Percentiles rank a stretch among this genome's conserved stretches.
phyloP scores from a whole-genome alignment of 2,329 filamentous ascomycete species.

The Hypoxylon sp. region DNA sequence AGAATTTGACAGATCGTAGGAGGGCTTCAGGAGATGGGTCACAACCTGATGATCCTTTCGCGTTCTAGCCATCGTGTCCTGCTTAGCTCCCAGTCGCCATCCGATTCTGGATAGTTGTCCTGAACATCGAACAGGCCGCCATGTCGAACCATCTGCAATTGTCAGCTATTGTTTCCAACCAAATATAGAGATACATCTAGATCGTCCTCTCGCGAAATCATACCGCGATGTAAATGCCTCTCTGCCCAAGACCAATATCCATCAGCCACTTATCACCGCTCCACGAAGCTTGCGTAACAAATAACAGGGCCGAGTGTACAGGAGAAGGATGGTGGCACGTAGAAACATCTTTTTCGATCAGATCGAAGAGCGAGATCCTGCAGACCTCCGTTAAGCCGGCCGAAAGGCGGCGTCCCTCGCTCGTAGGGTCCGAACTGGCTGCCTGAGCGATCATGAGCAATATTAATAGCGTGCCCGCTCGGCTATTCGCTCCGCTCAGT shows the following conservation, averaged over 20 bases:
- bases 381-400: constrained; percentile 32
- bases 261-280: constrained; percentile 34
- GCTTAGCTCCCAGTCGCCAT: constrained; percentile 8
- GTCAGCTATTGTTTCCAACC: background rate
- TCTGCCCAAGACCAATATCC: constrained; percentile 29
- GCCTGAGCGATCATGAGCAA: constrained; percentile 31
- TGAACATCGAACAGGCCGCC: constrained; percentile 28
- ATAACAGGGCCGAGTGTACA: constrained; percentile 25
- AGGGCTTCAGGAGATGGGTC: background rate
- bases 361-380: constrained; percentile 28
- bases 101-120: constrained; percentile 16
- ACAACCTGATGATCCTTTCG: constrained; percentile 28
- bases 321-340: constrained; percentile 22
- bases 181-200: background rate
- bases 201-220: background rate
- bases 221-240: constrained; percentile 30
- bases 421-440: constrained; percentile 30
- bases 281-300: constrained; percentile 31
- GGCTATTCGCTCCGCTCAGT: constrained; percentile 13
- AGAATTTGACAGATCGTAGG: background rate
- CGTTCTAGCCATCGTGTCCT: constrained; percentile 25
- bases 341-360: constrained; percentile 30
- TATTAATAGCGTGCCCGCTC: constrained; percentile 25
- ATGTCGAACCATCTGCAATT: constrained; percentile 26
- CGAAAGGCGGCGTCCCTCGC: constrained; percentile 27